These are phyloP conservation scores for Vanderwaltozyma tropicalis DNA, from an alignment of 805 yeast genomes.

Conservation along the genomic window DNA sequence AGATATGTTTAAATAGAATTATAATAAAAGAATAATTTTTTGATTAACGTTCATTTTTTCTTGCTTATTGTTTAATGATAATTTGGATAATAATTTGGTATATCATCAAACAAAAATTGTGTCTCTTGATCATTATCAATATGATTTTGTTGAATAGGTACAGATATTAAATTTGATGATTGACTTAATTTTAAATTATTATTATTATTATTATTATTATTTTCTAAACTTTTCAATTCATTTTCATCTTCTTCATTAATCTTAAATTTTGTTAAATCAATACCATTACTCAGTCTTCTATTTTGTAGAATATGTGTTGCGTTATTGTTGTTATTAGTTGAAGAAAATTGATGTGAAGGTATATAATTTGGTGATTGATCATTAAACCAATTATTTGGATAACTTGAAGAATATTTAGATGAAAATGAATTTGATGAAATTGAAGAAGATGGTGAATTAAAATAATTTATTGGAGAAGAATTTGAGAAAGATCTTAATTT, in stretches of 20 bases:
- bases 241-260: background rate
- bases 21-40: too few species aligned
- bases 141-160: slow-evolving; percentile 1
- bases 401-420: background rate
- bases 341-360: too few species aligned
- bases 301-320: background rate
- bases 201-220: background rate
- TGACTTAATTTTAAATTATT: background rate
- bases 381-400: too few species aligned
- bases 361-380: too few species aligned
- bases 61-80: too few species aligned
- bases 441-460: background rate
- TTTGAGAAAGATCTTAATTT: background rate
- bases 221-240: background rate
- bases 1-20: too few species aligned
- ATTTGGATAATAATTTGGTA: background rate
- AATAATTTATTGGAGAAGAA: background rate
- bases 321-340: background rate
- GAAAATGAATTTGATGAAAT: background rate
- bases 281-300: background rate
- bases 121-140: slow-evolving; percentile 1
- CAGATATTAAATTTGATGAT: background rate
- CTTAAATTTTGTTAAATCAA: background rate
- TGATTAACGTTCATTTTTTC: too few species aligned
- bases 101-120: slow-evolving; percentile 2